A percentile compares a stretch with the other conserved stretches of the same genome.
phyloP scores from a whole-genome alignment of 208 protist genomes.

The Kentomonas sorsogonicus region DNA sequence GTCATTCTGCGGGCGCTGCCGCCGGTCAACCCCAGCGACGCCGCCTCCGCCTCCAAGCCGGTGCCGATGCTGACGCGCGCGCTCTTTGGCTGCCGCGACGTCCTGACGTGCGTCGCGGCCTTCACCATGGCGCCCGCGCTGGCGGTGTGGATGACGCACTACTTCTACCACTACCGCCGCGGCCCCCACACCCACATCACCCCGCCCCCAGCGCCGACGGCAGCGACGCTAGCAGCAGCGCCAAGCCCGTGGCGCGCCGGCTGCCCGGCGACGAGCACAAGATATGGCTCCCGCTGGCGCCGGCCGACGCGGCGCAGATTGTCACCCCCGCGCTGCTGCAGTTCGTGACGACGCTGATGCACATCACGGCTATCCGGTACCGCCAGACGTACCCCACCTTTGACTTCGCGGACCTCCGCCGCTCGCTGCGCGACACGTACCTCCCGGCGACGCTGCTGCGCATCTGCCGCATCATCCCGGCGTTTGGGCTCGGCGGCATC shows the following conservation, averaged over 20 bases:
- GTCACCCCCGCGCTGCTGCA: constrained; percentile 69
- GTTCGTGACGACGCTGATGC: constrained; percentile 75
- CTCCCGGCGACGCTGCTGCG: constrained; percentile 65
- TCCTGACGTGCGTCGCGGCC: constrained; percentile 68
- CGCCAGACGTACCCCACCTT: constrained; percentile 83
- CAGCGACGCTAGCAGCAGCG: too few relatives aligned
- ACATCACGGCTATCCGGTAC: constrained; percentile 85
- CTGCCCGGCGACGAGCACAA: constrained; percentile 58
- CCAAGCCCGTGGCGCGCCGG: constrained; percentile 24
- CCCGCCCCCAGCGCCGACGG: too few relatives aligned
- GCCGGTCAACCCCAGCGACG: constrained; percentile 30
- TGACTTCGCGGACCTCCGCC: constrained; percentile 37
- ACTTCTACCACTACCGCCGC: constrained; percentile 62
- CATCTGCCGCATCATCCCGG: constrained; percentile 76
- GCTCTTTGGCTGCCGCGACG: constrained; percentile 74
- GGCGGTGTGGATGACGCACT: constrained; percentile 48
- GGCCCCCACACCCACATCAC: too few relatives aligned
- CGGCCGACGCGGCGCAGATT: constrained; percentile 62
- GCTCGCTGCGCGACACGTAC: constrained; percentile 68
- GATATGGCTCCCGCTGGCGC: constrained; percentile 44
- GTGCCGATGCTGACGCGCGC: constrained; percentile 74
- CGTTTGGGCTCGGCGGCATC: constrained; percentile 82
- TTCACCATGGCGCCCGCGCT: constrained; percentile 81
- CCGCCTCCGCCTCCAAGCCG: constrained; percentile 40
- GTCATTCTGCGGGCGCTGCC: constrained; percentile 69